A percentile compares a stretch with the other conserved stretches of the same genome.
phyloP scores from a whole-genome alignment of 257 asterid species.

The Solanum commersonii region DNA sequence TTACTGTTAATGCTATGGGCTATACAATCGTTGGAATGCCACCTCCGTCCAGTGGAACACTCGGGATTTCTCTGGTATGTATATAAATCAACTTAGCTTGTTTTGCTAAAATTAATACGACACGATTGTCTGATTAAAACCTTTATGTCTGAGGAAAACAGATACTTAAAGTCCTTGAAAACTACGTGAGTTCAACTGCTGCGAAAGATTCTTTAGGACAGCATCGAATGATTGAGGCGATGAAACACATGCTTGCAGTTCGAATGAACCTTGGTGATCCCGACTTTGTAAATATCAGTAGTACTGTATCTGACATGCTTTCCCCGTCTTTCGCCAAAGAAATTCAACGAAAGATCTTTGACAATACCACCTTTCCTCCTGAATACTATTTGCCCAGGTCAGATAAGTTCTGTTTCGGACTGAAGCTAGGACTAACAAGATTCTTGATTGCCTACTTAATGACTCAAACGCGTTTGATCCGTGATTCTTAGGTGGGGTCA shows the following conservation, averaged over 20 bases:
- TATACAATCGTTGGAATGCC: constrained; percentile 83
- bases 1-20: constrained; percentile 56
- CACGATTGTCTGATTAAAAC: background rate
- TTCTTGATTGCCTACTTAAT: background rate
- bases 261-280: constrained; percentile 91
- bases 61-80: constrained; percentile 76
- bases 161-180: constrained; percentile 61
- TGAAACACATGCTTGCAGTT: constrained; percentile 76
- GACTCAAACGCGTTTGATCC: background rate
- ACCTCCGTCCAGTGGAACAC: constrained; percentile 87
- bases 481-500: constrained; percentile 54
- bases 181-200: constrained; percentile 38
- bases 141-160: constrained; percentile 13
- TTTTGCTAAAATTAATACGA: background rate
- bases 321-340: constrained; percentile 60
- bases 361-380: constrained; percentile 89
- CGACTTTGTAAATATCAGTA: constrained; percentile 33
- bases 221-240: constrained; percentile 77
- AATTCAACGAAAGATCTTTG: constrained; percentile 44
- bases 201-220: constrained; percentile 55
- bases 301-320: constrained; percentile 55
- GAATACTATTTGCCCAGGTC: constrained; percentile 73
- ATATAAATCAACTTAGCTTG: background rate
- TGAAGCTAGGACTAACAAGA: background rate
- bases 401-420: background rate